Evolutionary conservation across 2,329 filamentous ascomycete genomes (phyloP), one percentile per base, ranked within the genome.

Genomic region (Lachnum nothofagi): DNA sequence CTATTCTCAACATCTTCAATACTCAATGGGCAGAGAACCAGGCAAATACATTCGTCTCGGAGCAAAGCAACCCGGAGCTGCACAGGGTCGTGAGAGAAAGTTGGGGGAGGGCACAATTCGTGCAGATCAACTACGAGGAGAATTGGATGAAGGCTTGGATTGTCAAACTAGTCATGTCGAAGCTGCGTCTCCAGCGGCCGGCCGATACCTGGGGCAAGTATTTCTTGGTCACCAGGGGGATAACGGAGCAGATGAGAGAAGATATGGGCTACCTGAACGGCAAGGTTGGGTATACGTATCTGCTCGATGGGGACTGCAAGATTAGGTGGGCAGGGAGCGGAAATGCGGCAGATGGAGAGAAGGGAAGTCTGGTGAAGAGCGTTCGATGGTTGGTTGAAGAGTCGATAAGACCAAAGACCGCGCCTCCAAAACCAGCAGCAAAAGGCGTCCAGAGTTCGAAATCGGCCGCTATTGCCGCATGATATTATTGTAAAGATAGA

Each of bases 261-360:
- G 73, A 71, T 33, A 80, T 86, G 53, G 83, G 82, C 9, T 59
- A 95, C 65, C 72, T 95, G 64, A 98, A 98, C 69, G 83, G 82
- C 58, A 94, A 91, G 69, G 91, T 96, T 27, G 63, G 62, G 31
- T 97, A 96, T 70, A 85, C 91, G 4, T 98, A 95, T 68, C 75
- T 98, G 41, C 75, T 98, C 50, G 93, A 98, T 66, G 76, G 83
- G 54, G 76, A 91, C 55, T 95, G 90, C 67, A 86, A 83, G 69
- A 94, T 98, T 59, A 80, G 93, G 48, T 98, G 93, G 93, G 93
- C 91, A 0, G 93, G 88, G 3, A 95, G 90, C 62, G 88, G 84
- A 10, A 66, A 75, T 40, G 80, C 83, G 39, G 75, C 82, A 53
- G 76, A 76, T 0, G 77, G 78, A 16, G 88, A 94, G 72, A 76